A percentile compares a stretch with the other conserved stretches of the same genome.
phyloP scores from a whole-genome alignment of 2,329 filamentous ascomycete genomes.

The Rutstroemia sp. region DNA sequence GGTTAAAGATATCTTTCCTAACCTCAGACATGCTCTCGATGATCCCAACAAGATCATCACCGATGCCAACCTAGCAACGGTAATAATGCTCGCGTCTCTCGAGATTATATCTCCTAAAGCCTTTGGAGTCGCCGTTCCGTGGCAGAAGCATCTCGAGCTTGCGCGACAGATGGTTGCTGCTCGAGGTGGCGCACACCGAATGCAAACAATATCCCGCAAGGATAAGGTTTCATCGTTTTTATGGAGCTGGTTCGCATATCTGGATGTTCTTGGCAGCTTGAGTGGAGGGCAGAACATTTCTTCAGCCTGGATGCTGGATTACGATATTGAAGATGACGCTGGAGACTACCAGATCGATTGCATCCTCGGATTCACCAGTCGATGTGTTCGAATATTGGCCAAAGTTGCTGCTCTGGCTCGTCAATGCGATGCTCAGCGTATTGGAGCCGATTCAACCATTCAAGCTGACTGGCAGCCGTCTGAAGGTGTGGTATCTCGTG shows the following conservation, averaged over 20 bases:
- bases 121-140: constrained; percentile 72
- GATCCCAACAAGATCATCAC: constrained; percentile 56
- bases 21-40: constrained; percentile 59
- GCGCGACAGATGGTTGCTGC: constrained; percentile 69
- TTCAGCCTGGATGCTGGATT: constrained; percentile 33
- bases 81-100: constrained; percentile 77
- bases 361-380: constrained; percentile 70
- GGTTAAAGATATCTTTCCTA: constrained; percentile 73
- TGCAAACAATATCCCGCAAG: constrained; percentile 37
- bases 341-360: constrained; percentile 69
- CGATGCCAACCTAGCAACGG: constrained; percentile 68
- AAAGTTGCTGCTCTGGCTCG: constrained; percentile 65
- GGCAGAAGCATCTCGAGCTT: constrained; percentile 71
- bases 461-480: constrained; percentile 51
- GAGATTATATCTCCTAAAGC: constrained; percentile 78
- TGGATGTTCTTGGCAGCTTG: constrained; percentile 71
- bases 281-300: constrained; percentile 42
- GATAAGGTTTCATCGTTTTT: constrained; percentile 65
- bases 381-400: constrained; percentile 63
- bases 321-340: constrained; percentile 41
- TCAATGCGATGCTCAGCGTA: constrained; percentile 58
- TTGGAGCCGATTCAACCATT: constrained; percentile 45
- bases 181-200: constrained; percentile 51
- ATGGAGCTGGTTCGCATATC: constrained; percentile 75
- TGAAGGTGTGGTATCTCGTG: constrained; percentile 45